phyloP scores from a whole-genome alignment of 1,284 basidiomycete genomes.

The Tausonia pullulans region DNA sequence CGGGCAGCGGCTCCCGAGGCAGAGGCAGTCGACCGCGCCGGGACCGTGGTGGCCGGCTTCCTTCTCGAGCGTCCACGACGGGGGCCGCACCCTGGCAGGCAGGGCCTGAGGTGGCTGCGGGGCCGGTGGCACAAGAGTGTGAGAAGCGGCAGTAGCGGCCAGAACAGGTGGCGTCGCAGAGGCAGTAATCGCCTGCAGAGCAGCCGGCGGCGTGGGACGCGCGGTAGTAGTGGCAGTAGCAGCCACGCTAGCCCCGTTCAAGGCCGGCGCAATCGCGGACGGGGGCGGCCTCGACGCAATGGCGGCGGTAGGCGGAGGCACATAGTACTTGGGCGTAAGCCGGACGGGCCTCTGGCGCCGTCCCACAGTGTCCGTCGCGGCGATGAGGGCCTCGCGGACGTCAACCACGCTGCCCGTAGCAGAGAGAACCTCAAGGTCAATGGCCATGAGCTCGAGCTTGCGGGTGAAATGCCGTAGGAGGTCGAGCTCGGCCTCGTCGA shows the following conservation, averaged over 20 bases:
- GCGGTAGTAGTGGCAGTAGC: too few relatives aligned
- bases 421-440: slow-evolving; percentile 3
- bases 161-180: too few relatives aligned
- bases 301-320: too few relatives aligned
- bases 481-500: slow-evolving; percentile 17
- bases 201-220: too few relatives aligned
- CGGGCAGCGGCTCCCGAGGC: neutral
- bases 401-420: neutral
- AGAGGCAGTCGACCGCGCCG: too few relatives aligned
- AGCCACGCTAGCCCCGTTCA: too few relatives aligned
- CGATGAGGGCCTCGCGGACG: slow-evolving; percentile 5
- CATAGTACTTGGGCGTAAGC: too few relatives aligned
- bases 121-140: neutral
- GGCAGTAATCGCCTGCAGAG: too few relatives aligned
- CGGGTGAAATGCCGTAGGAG: slow-evolving; percentile 5
- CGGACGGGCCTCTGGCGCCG: neutral
- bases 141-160: neutral
- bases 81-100: neutral
- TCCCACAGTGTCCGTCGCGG: neutral
- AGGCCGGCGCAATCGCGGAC: too few relatives aligned
- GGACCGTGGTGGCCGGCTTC: too few relatives aligned
- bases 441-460: slow-evolving; percentile 1
- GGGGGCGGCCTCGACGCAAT: too few relatives aligned
- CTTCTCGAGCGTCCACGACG: neutral
- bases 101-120: too few relatives aligned